Evolutionary conservation across 1,139 yeast genomes (phyloP), one percentile per base, ranked within the genome.

Genomic region (Kodamaea ohmeri): DNA sequence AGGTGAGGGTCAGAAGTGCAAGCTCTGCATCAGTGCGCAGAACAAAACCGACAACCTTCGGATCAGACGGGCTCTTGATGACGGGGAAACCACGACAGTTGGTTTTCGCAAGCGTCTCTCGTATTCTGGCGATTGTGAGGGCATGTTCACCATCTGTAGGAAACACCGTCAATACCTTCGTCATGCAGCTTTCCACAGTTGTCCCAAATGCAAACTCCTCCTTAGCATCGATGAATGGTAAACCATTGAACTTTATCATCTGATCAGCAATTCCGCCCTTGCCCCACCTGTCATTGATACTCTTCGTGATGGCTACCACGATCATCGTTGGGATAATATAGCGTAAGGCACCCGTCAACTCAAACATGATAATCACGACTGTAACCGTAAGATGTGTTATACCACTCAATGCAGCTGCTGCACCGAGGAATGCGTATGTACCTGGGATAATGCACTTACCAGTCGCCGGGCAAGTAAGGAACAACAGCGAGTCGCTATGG

Each of bases 281-380:
- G 2, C 96, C 95, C 71, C 85, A 83, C 40, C 67, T 71, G 47
- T 85, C 94, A 46, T 79, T 78, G 20, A 92, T 80, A 32, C 80
- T 65, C 50, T 87, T 85, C 1, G 98, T 89, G n/a, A 84, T 77
- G 1, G 96, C 92, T 1, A 94, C 96, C 0, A 88, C 95, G 37
- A 94, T 84, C 98, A 92, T 92, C 0, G 95, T 88, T 1, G 97
- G 98, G 20, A 92, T 73, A 36, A 92, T 86, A 55, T 87, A 90
- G 35, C 86, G 78, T 36, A 89, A 69, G 1, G 97, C 97, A 16
- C 97, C 97, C 0, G 97, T 92, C 38, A 92, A 68, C 60, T 94
- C 99, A 63, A 92, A 89, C 92, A 94, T 85, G 32, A 94, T 84
- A 6, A 94, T 92, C 1, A 89, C 98, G 8, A 92, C 95, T 0